Conservation (phyloP, 768 basidiomycete genomes). For the Kwoniella dendrophila region DNA sequence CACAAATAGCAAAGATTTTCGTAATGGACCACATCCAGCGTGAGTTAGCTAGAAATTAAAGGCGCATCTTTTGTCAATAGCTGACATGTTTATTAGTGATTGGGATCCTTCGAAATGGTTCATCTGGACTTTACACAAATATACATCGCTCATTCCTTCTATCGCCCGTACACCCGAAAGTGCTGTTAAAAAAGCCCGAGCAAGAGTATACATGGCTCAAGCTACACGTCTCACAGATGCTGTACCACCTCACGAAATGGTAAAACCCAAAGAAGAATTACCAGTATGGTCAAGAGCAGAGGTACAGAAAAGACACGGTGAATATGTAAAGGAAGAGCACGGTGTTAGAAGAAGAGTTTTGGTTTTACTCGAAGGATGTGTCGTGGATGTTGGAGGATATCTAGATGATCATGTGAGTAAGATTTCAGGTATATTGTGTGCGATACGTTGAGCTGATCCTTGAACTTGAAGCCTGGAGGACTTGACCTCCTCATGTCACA, state of each 20-base stretch:
- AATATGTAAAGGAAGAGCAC: constrained; percentile 33
- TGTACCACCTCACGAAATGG: constrained; percentile 31
- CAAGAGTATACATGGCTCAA: constrained; percentile 45
- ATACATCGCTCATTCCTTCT: constrained; percentile 50
- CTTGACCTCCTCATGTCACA: constrained; percentile 63
- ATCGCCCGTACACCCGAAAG: constrained; percentile 47
- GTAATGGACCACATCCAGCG: constrained; percentile 60
- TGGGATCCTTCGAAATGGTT: constrained; percentile 86
- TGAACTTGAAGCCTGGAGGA: constrained; percentile 65
- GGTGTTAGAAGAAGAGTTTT: constrained; percentile 51
- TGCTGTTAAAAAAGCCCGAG: constrained; percentile 48
- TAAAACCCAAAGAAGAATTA: constrained; percentile 29
- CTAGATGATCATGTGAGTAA: constrained; percentile 68
- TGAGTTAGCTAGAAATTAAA: constrained; percentile 21
- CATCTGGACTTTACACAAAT: constrained; percentile 62
- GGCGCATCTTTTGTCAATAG: constrained; percentile 30
- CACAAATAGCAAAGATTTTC: constrained; percentile 61
- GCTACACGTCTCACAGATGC: constrained; percentile 39
- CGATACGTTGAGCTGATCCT: not conserved
- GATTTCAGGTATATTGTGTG: not conserved
- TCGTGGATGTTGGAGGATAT: constrained; percentile 67
- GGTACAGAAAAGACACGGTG: constrained; percentile 35
- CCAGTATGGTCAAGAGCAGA: constrained; percentile 46
- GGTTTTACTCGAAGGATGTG: constrained; percentile 65
- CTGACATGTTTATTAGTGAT: constrained; percentile 59